A percentile compares a stretch with the other conserved stretches of the same genome.
These are phyloP conservation scores for Fomitopsis pinicola DNA, from an alignment of 1,284 basidiomycete species.

Conservation along the genomic window DNA sequence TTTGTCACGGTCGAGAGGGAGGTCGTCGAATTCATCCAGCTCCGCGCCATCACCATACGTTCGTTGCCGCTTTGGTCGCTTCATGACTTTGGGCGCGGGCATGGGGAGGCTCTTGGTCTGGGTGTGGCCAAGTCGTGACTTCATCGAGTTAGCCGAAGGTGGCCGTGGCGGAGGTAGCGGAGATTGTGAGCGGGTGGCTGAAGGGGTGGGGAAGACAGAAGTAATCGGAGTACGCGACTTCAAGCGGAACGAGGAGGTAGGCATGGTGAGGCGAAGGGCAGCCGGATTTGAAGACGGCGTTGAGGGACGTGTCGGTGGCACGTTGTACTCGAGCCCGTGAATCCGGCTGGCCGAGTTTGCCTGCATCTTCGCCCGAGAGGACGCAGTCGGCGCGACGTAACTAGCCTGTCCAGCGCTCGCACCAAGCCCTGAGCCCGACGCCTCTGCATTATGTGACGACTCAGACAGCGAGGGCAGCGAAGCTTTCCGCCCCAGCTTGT, in stretches of 20 bases:
- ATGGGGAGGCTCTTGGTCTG: slow-evolving; percentile 30
- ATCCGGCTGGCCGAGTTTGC: slow-evolving; percentile 53
- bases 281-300: slow-evolving; percentile 73
- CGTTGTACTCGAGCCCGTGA: slow-evolving; percentile 52
- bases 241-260: slow-evolving; percentile 62
- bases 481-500: slow-evolving; percentile 66
- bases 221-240: slow-evolving; percentile 72
- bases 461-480: slow-evolving; percentile 73
- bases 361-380: slow-evolving; percentile 71
- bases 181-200: slow-evolving; percentile 44
- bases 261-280: slow-evolving; percentile 81
- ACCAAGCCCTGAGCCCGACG: slow-evolving; percentile 47
- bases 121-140: slow-evolving; percentile 24
- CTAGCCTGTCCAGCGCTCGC: slow-evolving; percentile 31
- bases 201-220: slow-evolving; percentile 57
- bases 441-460: slow-evolving; percentile 44
- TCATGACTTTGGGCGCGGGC: slow-evolving; percentile 61
- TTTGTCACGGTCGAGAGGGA: slow-evolving; percentile 81
- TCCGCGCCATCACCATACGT: slow-evolving; percentile 92
- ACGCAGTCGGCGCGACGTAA: slow-evolving; percentile 75
- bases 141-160: slow-evolving; percentile 37
- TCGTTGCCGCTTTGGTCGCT: slow-evolving; percentile 67
- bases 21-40: slow-evolving; percentile 87
- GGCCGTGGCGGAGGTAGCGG: slow-evolving; percentile 56
- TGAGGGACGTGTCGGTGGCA: slow-evolving; percentile 72